phyloP scores from a whole-genome alignment of 768 basidiomycete genomes.

The Leccinum rimulosum region DNA sequence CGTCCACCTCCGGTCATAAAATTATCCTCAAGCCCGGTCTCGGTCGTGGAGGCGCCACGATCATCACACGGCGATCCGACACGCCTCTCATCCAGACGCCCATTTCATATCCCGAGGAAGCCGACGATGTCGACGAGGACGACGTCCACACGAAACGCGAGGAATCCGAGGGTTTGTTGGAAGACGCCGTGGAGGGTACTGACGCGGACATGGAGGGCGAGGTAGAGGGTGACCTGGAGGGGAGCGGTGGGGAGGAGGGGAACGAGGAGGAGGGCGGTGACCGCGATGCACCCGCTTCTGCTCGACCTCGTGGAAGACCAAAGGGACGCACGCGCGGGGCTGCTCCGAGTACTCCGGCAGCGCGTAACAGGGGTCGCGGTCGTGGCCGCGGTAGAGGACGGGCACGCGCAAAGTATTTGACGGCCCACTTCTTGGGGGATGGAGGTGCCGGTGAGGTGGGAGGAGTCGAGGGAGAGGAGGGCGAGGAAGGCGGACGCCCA shows the following conservation, averaged over 20 bases:
- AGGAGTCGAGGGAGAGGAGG: constrained; percentile 40
- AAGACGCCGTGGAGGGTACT: constrained; percentile 26
- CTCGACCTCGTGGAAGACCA: constrained; percentile 38
- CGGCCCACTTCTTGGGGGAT: constrained; percentile 23
- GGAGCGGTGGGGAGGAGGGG: constrained; percentile 30
- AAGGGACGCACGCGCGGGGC: constrained; percentile 37
- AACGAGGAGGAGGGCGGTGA: constrained; percentile 35
- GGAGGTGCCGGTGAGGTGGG: constrained; percentile 37
- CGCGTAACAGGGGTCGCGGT: constrained; percentile 32
- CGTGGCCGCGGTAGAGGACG: constrained; percentile 45
- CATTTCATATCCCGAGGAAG: constrained; percentile 19
- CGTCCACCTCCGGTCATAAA: constrained; percentile 29
- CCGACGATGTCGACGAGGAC: constrained; percentile 24
- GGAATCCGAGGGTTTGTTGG: constrained; percentile 29
- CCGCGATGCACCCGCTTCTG: constrained; percentile 31
- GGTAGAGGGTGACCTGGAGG: constrained; percentile 30
- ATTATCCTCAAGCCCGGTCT: constrained; percentile 42
- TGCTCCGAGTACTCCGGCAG: constrained; percentile 28
- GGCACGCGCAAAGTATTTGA: constrained; percentile 33
- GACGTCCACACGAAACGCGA: constrained; percentile 29
- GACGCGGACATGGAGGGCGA: constrained; percentile 28
- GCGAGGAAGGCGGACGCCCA: constrained; percentile 52
- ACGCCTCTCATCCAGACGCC: constrained; percentile 21
- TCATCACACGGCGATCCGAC: constrained; percentile 24
- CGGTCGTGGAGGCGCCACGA: constrained; percentile 26